These are phyloP conservation scores for Oryza coarctata DNA, from an alignment of 176 grass and related monocot genomes.

Conservation along the genomic window DNA sequence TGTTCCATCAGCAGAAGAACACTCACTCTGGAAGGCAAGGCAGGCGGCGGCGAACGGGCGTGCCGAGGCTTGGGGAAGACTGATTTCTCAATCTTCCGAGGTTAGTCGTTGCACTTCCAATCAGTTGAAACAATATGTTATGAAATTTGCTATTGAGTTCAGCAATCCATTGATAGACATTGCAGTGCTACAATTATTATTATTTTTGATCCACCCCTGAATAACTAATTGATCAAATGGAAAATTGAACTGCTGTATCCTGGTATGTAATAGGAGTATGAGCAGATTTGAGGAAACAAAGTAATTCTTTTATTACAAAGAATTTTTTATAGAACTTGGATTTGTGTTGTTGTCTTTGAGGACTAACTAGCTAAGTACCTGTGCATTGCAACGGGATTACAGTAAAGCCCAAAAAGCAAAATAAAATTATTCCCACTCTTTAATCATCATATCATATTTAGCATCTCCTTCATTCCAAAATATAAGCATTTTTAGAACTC, in stretches of 20 bases:
- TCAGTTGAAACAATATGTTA: neutral
- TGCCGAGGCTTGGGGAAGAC: conserved; percentile 35
- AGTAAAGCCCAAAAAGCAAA: no score
- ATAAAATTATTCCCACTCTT: no score
- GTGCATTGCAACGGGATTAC: no score
- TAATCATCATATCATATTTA: no score
- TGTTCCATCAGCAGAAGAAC: neutral
- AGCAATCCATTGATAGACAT: neutral
- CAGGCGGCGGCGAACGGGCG: neutral
- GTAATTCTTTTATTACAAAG: neutral
- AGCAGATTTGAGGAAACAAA: neutral
- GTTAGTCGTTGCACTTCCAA: conserved; percentile 8
- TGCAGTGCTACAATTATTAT: neutral
- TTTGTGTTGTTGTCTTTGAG: neutral
- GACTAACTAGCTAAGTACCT: no score
- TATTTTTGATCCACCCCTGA: neutral
- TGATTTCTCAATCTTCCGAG: conserved; percentile 53
- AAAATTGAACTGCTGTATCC: neutral
- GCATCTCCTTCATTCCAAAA: no score
- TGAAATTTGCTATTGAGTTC: neutral
- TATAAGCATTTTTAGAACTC: no score
- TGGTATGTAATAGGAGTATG: neutral
- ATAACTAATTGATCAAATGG: neutral
- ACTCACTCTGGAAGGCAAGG: conserved; percentile 6
- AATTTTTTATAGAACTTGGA: neutral